phyloP scores from a whole-genome alignment of 108 stramenopile genomes.

The Cylindrotheca closterium region DNA sequence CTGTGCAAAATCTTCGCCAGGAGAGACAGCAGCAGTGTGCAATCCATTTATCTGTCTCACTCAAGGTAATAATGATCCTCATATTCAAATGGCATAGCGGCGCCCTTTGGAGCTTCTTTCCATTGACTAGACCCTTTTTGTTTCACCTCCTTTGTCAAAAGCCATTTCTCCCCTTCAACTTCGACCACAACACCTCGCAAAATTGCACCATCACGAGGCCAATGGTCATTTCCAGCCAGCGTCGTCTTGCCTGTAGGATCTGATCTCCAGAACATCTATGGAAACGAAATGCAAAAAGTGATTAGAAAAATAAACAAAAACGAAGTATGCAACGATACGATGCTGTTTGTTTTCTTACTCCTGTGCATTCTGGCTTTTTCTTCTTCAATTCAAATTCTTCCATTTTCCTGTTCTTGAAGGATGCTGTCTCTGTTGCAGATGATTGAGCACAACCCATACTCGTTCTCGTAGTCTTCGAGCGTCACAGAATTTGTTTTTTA shows the following conservation, averaged over 20 bases:
- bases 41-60: too few species aligned
- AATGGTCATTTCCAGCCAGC: slow-evolving; percentile 10
- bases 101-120: slow-evolving; percentile 18
- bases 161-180: slow-evolving; percentile 28
- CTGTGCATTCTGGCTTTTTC: neutral
- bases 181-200: slow-evolving; percentile 12
- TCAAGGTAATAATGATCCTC: slow-evolving; percentile 32
- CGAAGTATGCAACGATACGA: too few species aligned
- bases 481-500: too few species aligned
- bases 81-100: slow-evolving; percentile 37
- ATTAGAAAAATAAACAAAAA: too few species aligned
- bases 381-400: neutral
- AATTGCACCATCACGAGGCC: slow-evolving; percentile 29
- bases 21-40: too few species aligned
- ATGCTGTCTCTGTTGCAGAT: too few species aligned
- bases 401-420: too few species aligned
- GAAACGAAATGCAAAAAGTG: too few species aligned
- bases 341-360: too few species aligned
- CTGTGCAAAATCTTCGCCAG: too few species aligned
- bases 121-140: slow-evolving; percentile 20
- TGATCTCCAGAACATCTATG: slow-evolving; percentile 34
- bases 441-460: too few species aligned
- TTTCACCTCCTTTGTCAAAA: slow-evolving; percentile 11
- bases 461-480: too few species aligned
- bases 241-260: slow-evolving; percentile 12